Evolutionary conservation across 805 yeast genomes (phyloP), one percentile per base, ranked within the genome.

Genomic region (Suhomyces emberorum): DNA sequence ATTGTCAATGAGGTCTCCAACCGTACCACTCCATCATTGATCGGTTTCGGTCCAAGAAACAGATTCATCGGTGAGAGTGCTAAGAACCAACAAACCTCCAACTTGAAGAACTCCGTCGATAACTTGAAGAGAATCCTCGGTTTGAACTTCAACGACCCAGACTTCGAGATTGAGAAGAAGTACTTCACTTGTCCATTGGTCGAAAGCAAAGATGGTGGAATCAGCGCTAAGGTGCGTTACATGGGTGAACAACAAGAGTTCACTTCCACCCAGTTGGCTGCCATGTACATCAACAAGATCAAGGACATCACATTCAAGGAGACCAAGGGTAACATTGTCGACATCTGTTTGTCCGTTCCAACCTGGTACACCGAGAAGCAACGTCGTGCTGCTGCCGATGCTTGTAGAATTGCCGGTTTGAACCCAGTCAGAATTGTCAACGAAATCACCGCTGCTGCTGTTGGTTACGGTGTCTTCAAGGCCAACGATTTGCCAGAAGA

Each of bases 401-500:
- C 98, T 40, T 91, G 96, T 57, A 78, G 76, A 61, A 85, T 93
- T 62, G 98, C 98, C 42, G 96, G 96, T 47, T 77, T 93, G 59
- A 93, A 93, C 81, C 98, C 98, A 43, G 97, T 93, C 42, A 86
- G 98, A 78, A 81, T 93, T 47, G 95, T 93, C 53, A 93, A 93
- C 66, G 99, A 93, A 65, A 83, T 86, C 49, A 89, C 98, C 40
- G 98, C 98, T 43, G 98, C 98, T 44, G 98, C 97, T 55, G 96
- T 93, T 48, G 95, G 97, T 54, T 95, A 93, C 73, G 98, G 98
- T 75, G 96, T 93, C 43, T 93, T 93, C 83, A 89, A 93, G 79
- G 69, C 68, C 28, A 77, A 85, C 49, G 97, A 91, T 60, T 76
- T 93, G 56, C 96, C 98, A 56, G 98, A 88, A 66, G 95, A 87